These are phyloP conservation scores for Fusarium floridanum DNA, from an alignment of 2,329 filamentous ascomycete genomes.

Conservation along the genomic window DNA sequence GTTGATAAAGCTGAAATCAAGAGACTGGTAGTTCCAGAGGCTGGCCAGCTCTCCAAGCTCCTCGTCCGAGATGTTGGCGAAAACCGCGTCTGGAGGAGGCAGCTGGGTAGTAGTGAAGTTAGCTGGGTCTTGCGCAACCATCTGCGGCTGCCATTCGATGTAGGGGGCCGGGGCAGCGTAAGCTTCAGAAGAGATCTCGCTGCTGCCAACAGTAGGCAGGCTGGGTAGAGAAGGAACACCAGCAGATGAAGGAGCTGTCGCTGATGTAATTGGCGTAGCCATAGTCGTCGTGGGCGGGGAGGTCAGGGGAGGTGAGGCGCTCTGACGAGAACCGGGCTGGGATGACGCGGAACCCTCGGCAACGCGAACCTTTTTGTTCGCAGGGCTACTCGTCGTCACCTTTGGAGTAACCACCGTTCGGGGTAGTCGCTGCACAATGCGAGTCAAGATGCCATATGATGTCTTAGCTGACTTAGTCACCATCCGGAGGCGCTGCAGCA, in stretches of 20 bases:
- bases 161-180: conserved; percentile 19
- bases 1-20: conserved; percentile 50
- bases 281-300: conserved; percentile 21
- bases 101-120: conserved; percentile 15
- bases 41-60: conserved; percentile 51
- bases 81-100: conserved; percentile 30
- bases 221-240: conserved; percentile 21
- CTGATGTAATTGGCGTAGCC: not conserved
- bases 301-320: conserved; percentile 1
- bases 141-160: conserved; percentile 33
- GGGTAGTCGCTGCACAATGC: conserved; percentile 47
- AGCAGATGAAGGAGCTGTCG: not conserved
- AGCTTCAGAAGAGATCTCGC: conserved; percentile 1
- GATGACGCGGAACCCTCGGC: conserved; percentile 5
- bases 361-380: conserved; percentile 19
- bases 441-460: conserved; percentile 50
- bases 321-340: conserved; percentile 12
- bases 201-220: not conserved
- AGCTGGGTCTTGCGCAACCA: conserved; percentile 16
- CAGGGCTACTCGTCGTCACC: conserved; percentile 10
- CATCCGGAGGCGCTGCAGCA: conserved; percentile 50
- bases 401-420: conserved; percentile 39
- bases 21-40: conserved; percentile 52
- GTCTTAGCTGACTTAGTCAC: conserved; percentile 50
- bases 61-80: conserved; percentile 49